Conservation (phyloP, 2,329 filamentous ascomycete species). For the Dothiorella sarmentorum region DNA sequence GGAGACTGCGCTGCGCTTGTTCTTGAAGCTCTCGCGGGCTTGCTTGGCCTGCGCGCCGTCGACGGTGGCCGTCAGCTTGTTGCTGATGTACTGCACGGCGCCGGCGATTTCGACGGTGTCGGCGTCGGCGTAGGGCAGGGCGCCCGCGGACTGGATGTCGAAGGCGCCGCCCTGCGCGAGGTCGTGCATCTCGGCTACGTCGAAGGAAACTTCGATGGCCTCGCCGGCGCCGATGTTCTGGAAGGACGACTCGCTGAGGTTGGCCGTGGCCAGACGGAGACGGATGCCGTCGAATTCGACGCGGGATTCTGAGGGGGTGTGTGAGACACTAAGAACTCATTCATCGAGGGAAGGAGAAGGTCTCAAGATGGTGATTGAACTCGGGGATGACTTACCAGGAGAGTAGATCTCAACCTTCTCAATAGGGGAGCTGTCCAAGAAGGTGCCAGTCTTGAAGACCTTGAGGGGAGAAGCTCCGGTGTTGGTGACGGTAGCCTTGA, state of each 20-base stretch:
- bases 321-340: neutral
- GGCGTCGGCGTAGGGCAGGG: slow-evolving; percentile 53
- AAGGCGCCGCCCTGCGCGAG: slow-evolving; percentile 51
- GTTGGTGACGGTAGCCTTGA: slow-evolving; percentile 55
- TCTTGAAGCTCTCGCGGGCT: slow-evolving; percentile 42
- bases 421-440: slow-evolving; percentile 52
- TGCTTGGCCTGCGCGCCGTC: slow-evolving; percentile 55
- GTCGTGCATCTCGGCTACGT: slow-evolving; percentile 56
- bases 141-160: slow-evolving; percentile 54
- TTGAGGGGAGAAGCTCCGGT: slow-evolving; percentile 49
- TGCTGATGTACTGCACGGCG: slow-evolving; percentile 56
- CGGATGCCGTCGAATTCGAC: slow-evolving; percentile 54
- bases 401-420: slow-evolving; percentile 54
- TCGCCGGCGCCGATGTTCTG: slow-evolving; percentile 45
- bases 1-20: slow-evolving; percentile 48
- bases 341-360: too few species aligned
- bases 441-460: slow-evolving; percentile 53
- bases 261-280: slow-evolving; percentile 45
- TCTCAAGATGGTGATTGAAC: neutral
- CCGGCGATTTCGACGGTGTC: slow-evolving; percentile 54
- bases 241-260: slow-evolving; percentile 50
- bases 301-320: slow-evolving; percentile 33
- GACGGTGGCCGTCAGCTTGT: slow-evolving; percentile 55
- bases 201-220: slow-evolving; percentile 52
- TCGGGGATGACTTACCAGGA: neutral